Evolutionary conservation across 805 yeast genomes (phyloP).

Genomic region (Hanseniaspora taiwanica): DNA sequence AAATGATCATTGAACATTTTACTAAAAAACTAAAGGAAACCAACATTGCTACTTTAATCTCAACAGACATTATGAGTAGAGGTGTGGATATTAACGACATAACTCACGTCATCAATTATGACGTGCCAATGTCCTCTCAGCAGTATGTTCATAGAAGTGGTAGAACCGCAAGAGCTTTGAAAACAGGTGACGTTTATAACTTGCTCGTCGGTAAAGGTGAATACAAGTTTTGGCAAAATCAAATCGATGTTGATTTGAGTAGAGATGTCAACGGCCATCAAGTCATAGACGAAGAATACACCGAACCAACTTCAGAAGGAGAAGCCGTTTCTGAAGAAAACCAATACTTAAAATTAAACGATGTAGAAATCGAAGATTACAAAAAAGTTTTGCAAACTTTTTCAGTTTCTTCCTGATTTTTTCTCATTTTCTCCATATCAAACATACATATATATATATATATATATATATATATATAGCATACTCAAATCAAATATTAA

Average conservation of each 20-base stretch:
- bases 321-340: constrained; percentile 6
- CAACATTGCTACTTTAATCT: constrained; percentile 33
- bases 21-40: constrained; percentile 33
- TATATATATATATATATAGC: no score
- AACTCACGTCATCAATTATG: constrained; percentile 75
- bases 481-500: no score
- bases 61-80: constrained; percentile 91
- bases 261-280: constrained; percentile 28
- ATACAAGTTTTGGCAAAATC: constrained; percentile 43
- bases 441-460: no score
- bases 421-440: no score
- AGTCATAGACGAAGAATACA: constrained; percentile 26
- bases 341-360: constrained; percentile 21
- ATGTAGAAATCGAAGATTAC: constrained; percentile 29
- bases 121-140: constrained; percentile 73
- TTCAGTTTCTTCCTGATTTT: neutral
- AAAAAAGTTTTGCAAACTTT: constrained; percentile 28
- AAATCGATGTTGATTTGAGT: constrained; percentile 37
- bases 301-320: constrained; percentile 7
- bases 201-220: constrained; percentile 73
- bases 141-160: constrained; percentile 96
- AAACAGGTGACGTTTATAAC: constrained; percentile 60
- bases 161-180: constrained; percentile 90
- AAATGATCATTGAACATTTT: constrained; percentile 47
- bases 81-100: constrained; percentile 75